A percentile compares a stretch with the other conserved stretches of the same genome.
phyloP scores from a whole-genome alignment of 176 grass and related monocot species.

The Lolium perenne region DNA sequence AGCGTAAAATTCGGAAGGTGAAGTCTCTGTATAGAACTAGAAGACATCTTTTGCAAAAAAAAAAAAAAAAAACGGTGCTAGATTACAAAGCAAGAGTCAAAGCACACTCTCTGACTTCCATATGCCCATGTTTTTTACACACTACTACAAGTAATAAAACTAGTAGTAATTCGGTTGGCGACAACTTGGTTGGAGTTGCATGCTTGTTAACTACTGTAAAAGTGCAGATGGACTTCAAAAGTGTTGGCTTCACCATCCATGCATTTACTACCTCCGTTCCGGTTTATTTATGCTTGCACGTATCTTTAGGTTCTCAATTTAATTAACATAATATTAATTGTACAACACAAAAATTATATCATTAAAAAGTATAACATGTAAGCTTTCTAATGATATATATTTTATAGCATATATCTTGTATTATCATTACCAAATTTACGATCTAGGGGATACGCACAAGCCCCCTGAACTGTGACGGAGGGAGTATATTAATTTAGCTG shows the following conservation, averaged over 20 bases:
- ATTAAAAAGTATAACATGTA: too few relatives aligned
- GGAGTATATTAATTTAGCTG: neutral
- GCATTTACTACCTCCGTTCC: too few relatives aligned
- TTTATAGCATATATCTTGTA: too few relatives aligned
- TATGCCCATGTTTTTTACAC: neutral
- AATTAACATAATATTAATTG: too few relatives aligned
- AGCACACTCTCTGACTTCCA: neutral
- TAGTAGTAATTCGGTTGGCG: neutral
- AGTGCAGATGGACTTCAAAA: conserved; percentile 30
- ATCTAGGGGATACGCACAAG: too few relatives aligned
- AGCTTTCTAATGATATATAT: too few relatives aligned
- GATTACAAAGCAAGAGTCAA: neutral
- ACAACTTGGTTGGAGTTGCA: neutral
- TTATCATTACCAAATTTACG: too few relatives aligned
- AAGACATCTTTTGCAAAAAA: neutral
- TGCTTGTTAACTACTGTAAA: neutral
- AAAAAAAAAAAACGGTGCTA: neutral
- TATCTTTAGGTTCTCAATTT: too few relatives aligned
- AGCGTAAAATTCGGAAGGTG: neutral
- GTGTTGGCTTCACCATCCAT: conserved; percentile 19
- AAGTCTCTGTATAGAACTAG: neutral
- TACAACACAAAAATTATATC: too few relatives aligned
- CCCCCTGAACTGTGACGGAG: too few relatives aligned
- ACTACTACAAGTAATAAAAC: neutral
- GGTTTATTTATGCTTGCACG: too few relatives aligned